Conservation (phyloP, 2,329 filamentous ascomycete species). For the Alternaria solani region DNA sequence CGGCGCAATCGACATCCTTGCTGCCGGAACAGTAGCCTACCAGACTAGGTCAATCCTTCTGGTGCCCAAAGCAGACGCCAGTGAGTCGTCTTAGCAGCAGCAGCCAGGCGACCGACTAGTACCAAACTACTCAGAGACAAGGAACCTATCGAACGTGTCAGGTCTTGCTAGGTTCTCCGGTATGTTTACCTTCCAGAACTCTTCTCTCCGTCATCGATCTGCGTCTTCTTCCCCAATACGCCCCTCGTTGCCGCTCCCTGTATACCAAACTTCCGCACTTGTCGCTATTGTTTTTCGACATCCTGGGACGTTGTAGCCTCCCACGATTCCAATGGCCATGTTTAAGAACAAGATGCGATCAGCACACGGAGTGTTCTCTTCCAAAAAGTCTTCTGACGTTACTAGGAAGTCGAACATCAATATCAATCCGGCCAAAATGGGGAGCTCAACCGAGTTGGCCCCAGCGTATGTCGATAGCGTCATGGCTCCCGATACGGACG, state of each 20-base stretch:
- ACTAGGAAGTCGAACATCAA: slow-evolving; percentile 32
- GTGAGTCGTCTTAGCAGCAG: slow-evolving; percentile 9
- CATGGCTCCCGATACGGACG: slow-evolving; percentile 32
- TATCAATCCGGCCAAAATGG: slow-evolving; percentile 37
- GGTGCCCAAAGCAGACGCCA: slow-evolving; percentile 10
- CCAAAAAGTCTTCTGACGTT: slow-evolving; percentile 27
- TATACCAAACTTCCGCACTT: slow-evolving; percentile 4
- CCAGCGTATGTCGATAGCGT: slow-evolving; percentile 40
- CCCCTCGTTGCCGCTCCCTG: slow-evolving; percentile 9
- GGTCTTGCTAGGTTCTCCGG: slow-evolving; percentile 15
- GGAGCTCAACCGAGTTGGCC: slow-evolving; percentile 30
- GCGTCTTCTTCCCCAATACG: slow-evolving; percentile 14
- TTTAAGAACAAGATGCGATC: slow-evolving; percentile 46
- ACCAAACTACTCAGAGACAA: slow-evolving; percentile 5
- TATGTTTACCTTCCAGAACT: slow-evolving; percentile 32
- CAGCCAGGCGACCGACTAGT: slow-evolving; percentile 9
- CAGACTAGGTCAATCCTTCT: slow-evolving; percentile 8
- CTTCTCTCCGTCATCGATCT: slow-evolving; percentile 29
- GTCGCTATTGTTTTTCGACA: slow-evolving; percentile 1
- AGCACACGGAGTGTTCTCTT: slow-evolving; percentile 40
- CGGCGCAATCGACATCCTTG: slow-evolving; percentile 7
- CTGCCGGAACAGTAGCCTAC: slow-evolving; percentile 11
- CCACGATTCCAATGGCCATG: slow-evolving; percentile 26
- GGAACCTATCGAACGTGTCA: slow-evolving; percentile 16
- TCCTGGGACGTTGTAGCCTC: neutral